phyloP scores from a whole-genome alignment of 352 stramenopile genomes.

The Saprolegnia parasitica region DNA sequence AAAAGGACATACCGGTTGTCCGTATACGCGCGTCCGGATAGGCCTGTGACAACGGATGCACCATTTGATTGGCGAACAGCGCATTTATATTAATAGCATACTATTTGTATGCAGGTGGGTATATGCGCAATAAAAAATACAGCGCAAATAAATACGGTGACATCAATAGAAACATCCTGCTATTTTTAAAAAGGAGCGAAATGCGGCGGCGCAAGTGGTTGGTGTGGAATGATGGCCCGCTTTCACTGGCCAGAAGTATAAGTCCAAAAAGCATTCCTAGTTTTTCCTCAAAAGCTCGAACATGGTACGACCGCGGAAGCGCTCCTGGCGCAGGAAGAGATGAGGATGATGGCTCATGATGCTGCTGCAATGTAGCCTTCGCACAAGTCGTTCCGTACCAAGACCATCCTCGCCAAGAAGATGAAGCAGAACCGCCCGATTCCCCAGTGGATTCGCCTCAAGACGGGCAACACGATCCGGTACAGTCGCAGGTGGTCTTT shows the following conservation, averaged over 20 bases:
- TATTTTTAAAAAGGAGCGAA: background rate
- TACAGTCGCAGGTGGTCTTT: constrained; percentile 30
- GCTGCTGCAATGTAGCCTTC: constrained; percentile 85
- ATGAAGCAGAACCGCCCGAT: constrained; percentile 99
- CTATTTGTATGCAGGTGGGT: background rate
- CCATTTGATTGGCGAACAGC: constrained; percentile 27
- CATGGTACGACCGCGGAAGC: constrained; percentile 18
- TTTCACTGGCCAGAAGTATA: constrained; percentile 29
- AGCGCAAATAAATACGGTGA: background rate
- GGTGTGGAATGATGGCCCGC: constrained; percentile 23
- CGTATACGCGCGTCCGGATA: constrained; percentile 25
- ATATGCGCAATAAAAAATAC: constrained; percentile 7
- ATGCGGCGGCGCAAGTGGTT: constrained; percentile 19
- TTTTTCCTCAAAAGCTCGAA: constrained; percentile 31
- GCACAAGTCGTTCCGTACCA: constrained; percentile 99
- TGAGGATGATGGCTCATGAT: constrained; percentile 2
- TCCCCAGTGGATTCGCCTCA: constrained; percentile 99
- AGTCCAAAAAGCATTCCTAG: constrained; percentile 22
- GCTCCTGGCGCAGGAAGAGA: background rate
- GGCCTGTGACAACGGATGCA: background rate
- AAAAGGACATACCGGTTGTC: background rate
- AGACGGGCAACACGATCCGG: constrained; percentile 99
- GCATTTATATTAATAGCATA: background rate
- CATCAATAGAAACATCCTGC: background rate
- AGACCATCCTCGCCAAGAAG: constrained; percentile 99